These are phyloP conservation scores for Phytopythium sindhum DNA, from an alignment of 352 stramenopile species.

Conservation along the genomic window DNA sequence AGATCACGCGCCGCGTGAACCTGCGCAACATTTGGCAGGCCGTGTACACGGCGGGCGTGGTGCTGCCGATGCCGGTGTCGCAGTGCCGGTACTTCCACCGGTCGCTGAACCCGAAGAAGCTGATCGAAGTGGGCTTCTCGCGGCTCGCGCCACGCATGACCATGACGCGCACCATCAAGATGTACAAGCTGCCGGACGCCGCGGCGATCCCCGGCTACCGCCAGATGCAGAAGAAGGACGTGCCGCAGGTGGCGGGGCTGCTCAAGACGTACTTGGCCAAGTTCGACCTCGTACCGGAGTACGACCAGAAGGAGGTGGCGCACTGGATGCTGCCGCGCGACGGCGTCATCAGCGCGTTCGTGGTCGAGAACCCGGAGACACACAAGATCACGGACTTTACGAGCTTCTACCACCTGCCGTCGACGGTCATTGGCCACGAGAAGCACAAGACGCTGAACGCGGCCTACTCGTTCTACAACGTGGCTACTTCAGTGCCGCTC, in stretches of 20 bases:
- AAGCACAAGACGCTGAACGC: constrained; percentile 96
- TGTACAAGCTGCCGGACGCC: constrained; percentile 84
- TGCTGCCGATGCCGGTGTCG: constrained; percentile 95
- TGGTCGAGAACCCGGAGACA: constrained; percentile 70
- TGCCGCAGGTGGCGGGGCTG: constrained; percentile 51
- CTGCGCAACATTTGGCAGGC: constrained; percentile 92
- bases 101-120: constrained; percentile 98
- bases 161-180: constrained; percentile 93
- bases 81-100: constrained; percentile 97
- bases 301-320: constrained; percentile 91
- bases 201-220: constrained; percentile 46
- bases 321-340: constrained; percentile 97
- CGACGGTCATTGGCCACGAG: constrained; percentile 92
- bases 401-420: constrained; percentile 98
- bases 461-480: constrained; percentile 99
- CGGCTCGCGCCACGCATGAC: constrained; percentile 94
- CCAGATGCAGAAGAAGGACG: constrained; percentile 62
- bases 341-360: constrained; percentile 95
- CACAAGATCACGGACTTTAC: constrained; percentile 94
- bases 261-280: constrained; percentile 66
- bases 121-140: constrained; percentile 98
- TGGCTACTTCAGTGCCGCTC: constrained; percentile 54
- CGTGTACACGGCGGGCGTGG: constrained; percentile 98
- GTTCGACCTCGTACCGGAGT: constrained; percentile 86
- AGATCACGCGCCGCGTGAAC: constrained; percentile 98